A percentile compares a stretch with the other conserved stretches of the same genome.
Conservation (phyloP, 805 yeast genomes). For the Cyberlindnera maritima region DNA sequence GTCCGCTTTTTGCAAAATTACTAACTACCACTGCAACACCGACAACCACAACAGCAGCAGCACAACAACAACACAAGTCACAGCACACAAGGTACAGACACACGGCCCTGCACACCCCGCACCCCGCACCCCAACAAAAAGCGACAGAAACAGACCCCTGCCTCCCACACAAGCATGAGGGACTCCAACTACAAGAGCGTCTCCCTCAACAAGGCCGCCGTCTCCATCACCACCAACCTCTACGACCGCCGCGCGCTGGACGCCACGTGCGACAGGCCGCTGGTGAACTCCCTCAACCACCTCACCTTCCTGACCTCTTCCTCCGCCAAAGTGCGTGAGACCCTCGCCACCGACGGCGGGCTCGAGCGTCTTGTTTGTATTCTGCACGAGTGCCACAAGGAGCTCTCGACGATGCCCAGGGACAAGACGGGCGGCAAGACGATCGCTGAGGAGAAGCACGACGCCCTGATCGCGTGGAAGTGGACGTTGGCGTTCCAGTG, state of each 20-base stretch:
- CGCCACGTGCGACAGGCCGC: constrained; percentile 83
- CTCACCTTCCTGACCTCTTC: constrained; percentile 83
- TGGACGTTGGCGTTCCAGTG: constrained; percentile 97
- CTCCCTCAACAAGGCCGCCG: constrained; percentile 83
- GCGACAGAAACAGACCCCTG: neutral
- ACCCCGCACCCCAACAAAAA: too few relatives aligned
- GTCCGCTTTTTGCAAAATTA: too few relatives aligned
- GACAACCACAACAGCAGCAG: too few relatives aligned
- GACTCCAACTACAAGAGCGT: constrained; percentile 84
- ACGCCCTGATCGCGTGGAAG: constrained; percentile 83
- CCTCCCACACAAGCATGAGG: constrained; percentile 52
- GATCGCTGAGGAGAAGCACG: constrained; percentile 32
- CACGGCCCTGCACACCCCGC: too few relatives aligned
- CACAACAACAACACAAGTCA: too few relatives aligned
- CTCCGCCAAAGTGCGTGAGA: constrained; percentile 86
- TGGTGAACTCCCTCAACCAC: constrained; percentile 89
- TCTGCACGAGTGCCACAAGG: constrained; percentile 63
- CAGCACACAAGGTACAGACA: too few relatives aligned
- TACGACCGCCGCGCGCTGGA: constrained; percentile 93
- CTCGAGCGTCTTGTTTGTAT: constrained; percentile 84
- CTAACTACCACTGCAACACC: too few relatives aligned
- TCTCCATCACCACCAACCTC: constrained; percentile 80
- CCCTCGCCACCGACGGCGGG: constrained; percentile 87
- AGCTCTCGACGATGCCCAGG: constrained; percentile 1
- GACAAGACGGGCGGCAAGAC: constrained; percentile 18